Evolutionary conservation across 176 grass and related monocot species (phyloP).

Genomic region (Canna indica): DNA sequence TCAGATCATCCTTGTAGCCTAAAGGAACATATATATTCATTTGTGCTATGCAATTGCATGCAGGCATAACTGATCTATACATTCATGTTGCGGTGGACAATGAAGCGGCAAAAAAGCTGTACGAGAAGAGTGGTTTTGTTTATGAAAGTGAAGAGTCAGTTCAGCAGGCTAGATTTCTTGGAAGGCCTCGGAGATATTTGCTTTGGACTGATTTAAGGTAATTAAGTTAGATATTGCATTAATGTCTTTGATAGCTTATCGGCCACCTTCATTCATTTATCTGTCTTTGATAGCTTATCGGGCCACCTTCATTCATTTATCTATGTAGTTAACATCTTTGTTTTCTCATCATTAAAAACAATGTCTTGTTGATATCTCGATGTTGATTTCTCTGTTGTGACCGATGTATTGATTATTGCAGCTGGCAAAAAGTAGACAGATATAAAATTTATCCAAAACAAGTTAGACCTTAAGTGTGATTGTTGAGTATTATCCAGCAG

Average conservation of each 20-base stretch:
- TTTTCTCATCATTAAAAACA: no score
- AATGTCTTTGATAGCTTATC: neutral
- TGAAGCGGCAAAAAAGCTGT: constrained; percentile 60
- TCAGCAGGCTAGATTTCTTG: constrained; percentile 75
- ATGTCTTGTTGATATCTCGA: no score
- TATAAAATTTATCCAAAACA: no score
- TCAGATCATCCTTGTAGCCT: neutral
- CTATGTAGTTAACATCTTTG: no score
- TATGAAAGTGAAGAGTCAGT: constrained; percentile 85
- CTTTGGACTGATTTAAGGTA: constrained; percentile 75
- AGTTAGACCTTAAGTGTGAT: no score
- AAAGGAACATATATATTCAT: constrained; percentile 5
- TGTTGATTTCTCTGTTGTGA: no score
- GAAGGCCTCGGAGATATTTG: constrained; percentile 63
- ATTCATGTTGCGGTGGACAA: constrained; percentile 92
- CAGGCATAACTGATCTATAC: constrained; percentile 94
- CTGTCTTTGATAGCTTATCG: no score
- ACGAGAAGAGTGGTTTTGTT: constrained; percentile 79
- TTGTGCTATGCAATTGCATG: constrained; percentile 12
- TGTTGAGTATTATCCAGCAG: no score
- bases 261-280: neutral
- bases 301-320: no score
- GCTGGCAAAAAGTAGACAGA: no score
- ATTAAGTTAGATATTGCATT: constrained; percentile 6
- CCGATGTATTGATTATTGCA: no score